Percentiles rank a stretch among this genome's conserved stretches.
Conservation (phyloP, 345 rosid species). For the Rhodamnia rubescens region DNA sequence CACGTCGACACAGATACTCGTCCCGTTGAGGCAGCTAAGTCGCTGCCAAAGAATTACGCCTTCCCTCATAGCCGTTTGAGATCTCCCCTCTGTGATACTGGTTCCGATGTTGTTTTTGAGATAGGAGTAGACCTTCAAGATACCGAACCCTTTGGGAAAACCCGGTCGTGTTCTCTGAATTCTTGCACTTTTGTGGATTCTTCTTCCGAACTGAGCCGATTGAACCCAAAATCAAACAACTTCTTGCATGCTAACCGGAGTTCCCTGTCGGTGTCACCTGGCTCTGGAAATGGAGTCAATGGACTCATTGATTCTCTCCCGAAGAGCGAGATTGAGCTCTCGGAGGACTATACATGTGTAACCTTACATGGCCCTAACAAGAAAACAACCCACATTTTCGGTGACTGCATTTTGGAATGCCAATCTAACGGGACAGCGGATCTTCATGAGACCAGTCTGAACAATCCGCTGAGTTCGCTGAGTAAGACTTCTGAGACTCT, state of each 20-base stretch:
- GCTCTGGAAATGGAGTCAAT: constrained; percentile 5
- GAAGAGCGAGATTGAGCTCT: constrained; percentile 65
- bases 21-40: constrained; percentile 27
- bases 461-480: not conserved
- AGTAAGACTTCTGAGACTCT: not conserved
- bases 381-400: constrained; percentile 66
- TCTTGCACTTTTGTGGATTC: constrained; percentile 20
- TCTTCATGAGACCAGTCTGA: not conserved
- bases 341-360: constrained; percentile 91
- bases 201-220: constrained; percentile 11
- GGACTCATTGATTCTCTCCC: constrained; percentile 26
- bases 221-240: not conserved
- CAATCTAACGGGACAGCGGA: constrained; percentile 19
- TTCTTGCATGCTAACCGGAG: not conserved
- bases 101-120: constrained; percentile 54
- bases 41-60: constrained; percentile 41
- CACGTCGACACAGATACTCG: constrained; percentile 12
- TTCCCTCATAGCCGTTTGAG: constrained; percentile 16
- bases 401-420: constrained; percentile 64
- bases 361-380: constrained; percentile 77
- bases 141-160: constrained; percentile 24
- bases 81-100: constrained; percentile 25
- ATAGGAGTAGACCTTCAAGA: constrained; percentile 37
- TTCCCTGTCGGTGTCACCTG: not conserved
- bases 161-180: constrained; percentile 34